phyloP scores from a whole-genome alignment of 192 early-diverging fungal genomes.

The Coemansia sp. region DNA sequence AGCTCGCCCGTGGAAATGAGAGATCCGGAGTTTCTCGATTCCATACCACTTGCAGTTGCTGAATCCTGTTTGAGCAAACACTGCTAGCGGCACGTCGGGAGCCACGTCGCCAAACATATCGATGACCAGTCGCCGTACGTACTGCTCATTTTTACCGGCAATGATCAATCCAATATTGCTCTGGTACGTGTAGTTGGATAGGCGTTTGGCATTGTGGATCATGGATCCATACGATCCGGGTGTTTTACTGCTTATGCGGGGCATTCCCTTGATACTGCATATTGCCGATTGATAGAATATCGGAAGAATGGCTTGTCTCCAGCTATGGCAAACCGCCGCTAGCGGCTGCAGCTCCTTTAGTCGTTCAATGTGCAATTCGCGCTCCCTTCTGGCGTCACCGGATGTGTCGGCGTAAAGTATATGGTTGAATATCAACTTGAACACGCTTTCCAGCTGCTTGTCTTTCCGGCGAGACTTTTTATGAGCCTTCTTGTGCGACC shows the following conservation, averaged over 20 bases:
- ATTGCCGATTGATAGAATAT: slow-evolving; percentile 32
- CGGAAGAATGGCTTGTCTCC: slow-evolving; percentile 29
- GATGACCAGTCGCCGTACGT: slow-evolving; percentile 26
- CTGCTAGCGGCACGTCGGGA: slow-evolving; percentile 12
- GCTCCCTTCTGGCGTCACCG: not conserved
- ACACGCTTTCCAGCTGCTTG: slow-evolving; percentile 8
- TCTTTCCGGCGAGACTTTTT: not conserved
- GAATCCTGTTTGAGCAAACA: slow-evolving; percentile 26
- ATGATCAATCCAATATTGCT: slow-evolving; percentile 31
- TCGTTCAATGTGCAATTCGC: slow-evolving; percentile 10
- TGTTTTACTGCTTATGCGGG: not conserved
- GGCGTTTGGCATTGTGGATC: not conserved
- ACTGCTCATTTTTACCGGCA: slow-evolving; percentile 11
- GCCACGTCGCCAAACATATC: slow-evolving; percentile 28
- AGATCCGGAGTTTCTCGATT: slow-evolving; percentile 18
- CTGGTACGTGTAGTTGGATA: not conserved
- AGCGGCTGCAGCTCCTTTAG: slow-evolving; percentile 31
- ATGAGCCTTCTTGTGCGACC: slow-evolving; percentile 1
- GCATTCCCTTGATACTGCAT: slow-evolving; percentile 19
- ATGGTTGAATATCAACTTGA: slow-evolving; percentile 22
- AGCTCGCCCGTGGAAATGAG: slow-evolving; percentile 24
- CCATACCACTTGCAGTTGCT: slow-evolving; percentile 10
- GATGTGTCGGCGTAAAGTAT: slow-evolving; percentile 5
- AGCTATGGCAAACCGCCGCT: slow-evolving; percentile 27
- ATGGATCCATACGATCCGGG: not conserved